Percentiles rank a stretch among this genome's conserved stretches.
These are phyloP conservation scores for Eucalyptus pauciflora DNA, from an alignment of 345 rosid species.

Conservation along the genomic window DNA sequence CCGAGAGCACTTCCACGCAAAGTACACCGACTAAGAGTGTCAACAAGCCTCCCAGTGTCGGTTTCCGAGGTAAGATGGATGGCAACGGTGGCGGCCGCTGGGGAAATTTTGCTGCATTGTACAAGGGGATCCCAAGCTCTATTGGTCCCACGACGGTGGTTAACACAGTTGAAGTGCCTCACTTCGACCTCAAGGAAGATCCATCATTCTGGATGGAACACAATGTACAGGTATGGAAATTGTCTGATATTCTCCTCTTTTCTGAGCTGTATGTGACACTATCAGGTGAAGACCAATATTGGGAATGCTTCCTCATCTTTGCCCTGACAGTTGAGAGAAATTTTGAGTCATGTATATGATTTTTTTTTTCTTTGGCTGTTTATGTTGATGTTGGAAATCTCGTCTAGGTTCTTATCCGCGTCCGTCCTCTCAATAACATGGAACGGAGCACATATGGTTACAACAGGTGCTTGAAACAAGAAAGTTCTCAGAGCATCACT, in stretches of 20 bases:
- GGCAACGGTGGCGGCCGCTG: constrained; percentile 27
- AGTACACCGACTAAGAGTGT: constrained; percentile 88
- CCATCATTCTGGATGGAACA: constrained; percentile 99
- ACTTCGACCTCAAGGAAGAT: constrained; percentile 84
- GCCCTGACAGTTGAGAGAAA: not conserved
- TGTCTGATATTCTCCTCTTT: not conserved
- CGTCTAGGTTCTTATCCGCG: constrained; percentile 67
- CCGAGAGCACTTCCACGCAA: constrained; percentile 66
- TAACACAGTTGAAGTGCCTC: constrained; percentile 81
- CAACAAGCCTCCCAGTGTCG: constrained; percentile 67
- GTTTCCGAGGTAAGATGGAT: constrained; percentile 44
- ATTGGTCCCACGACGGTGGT: constrained; percentile 31
- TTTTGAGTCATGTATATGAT: not conserved
- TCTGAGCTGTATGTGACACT: not conserved
- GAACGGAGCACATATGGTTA: constrained; percentile 67
- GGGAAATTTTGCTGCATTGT: constrained; percentile 62
- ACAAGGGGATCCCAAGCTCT: constrained; percentile 61
- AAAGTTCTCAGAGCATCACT: constrained; percentile 61
- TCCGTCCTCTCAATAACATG: constrained; percentile 81
- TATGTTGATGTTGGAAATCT: not conserved
- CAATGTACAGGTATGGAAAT: constrained; percentile 64
- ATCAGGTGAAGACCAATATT: not conserved
- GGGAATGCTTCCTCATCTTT: not conserved
- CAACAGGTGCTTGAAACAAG: constrained; percentile 85
- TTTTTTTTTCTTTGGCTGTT: not conserved